Evolutionary conservation across 2,329 filamentous ascomycete species (phyloP).

Genomic region (Botrytis byssoidea): DNA sequence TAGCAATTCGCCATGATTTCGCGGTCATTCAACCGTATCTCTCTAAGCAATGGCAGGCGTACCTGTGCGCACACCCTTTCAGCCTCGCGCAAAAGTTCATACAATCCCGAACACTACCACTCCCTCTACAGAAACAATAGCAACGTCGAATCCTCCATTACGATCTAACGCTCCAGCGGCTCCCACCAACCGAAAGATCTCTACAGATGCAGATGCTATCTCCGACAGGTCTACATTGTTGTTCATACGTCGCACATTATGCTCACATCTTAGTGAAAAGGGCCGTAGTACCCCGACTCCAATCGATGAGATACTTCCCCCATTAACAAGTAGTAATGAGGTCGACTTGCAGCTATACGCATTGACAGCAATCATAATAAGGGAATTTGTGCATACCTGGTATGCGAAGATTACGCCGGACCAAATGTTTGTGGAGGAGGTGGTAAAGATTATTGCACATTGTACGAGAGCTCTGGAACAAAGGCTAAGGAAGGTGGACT

Average conservation of each 20-base stretch:
- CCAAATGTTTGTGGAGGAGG: slow-evolving; percentile 80
- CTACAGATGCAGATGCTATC: slow-evolving; percentile 56
- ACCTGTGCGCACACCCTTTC: slow-evolving; percentile 19
- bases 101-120: slow-evolving; percentile 2
- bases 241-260: slow-evolving; percentile 81
- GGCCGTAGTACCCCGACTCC: slow-evolving; percentile 53
- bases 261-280: slow-evolving; percentile 65
- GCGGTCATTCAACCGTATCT: not conserved
- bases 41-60: slow-evolving; percentile 21
- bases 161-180: slow-evolving; percentile 30
- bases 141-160: slow-evolving; percentile 16
- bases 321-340: slow-evolving; percentile 90
- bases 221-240: slow-evolving; percentile 77
- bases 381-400: slow-evolving; percentile 90
- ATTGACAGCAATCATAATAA: slow-evolving; percentile 82
- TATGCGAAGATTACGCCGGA: slow-evolving; percentile 91
- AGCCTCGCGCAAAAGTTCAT: slow-evolving; percentile 20
- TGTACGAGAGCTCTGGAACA: slow-evolving; percentile 86
- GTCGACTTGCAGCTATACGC: slow-evolving; percentile 92
- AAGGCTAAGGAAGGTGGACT: slow-evolving; percentile 75
- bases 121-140: slow-evolving; percentile 5
- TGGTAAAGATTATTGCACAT: slow-evolving; percentile 88
- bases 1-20: slow-evolving; percentile 12
- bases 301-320: slow-evolving; percentile 80
- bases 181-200: slow-evolving; percentile 38